phyloP scores from a whole-genome alignment of 192 early-diverging fungal species.

The Entomortierella lignicola region DNA sequence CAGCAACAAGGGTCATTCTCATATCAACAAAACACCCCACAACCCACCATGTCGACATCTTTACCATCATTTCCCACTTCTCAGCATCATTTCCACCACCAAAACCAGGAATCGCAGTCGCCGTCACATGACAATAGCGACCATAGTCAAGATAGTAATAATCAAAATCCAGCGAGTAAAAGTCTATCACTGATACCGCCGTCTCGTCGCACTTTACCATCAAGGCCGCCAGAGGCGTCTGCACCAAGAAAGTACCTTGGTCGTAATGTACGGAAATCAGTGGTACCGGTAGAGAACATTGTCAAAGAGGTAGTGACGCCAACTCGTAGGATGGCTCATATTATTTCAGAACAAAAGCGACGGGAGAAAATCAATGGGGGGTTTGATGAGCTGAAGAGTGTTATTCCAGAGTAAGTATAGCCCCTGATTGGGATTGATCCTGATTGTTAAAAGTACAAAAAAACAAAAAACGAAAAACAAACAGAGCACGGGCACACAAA shows the following conservation, averaged over 20 bases:
- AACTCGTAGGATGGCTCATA: constrained; percentile 57
- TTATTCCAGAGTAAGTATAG: constrained; percentile 47
- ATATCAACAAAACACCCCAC: background rate
- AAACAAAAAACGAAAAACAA: too few species aligned
- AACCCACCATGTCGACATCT: constrained; percentile 9
- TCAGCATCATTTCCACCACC: constrained; percentile 15
- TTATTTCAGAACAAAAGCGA: constrained; percentile 57
- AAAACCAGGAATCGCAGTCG: background rate
- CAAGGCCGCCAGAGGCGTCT: constrained; percentile 24
- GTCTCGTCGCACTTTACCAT: constrained; percentile 6
- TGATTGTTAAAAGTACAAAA: background rate
- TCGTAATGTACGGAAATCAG: constrained; percentile 22
- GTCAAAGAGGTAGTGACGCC: constrained; percentile 30
- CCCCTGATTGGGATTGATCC: too few species aligned
- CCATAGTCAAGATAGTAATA: background rate
- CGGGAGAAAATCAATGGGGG: constrained; percentile 58
- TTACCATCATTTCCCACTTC: constrained; percentile 16
- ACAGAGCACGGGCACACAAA: too few species aligned
- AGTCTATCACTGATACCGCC: constrained; percentile 22
- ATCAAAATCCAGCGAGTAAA: background rate
- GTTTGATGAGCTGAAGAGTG: constrained; percentile 54
- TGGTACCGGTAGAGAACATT: constrained; percentile 9
- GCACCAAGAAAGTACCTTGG: constrained; percentile 35
- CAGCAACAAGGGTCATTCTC: background rate
- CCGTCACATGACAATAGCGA: background rate